Evolutionary conservation across 164 flowering plant genomes (phyloP).

Genomic region (Dillenia suffruticosa): DNA sequence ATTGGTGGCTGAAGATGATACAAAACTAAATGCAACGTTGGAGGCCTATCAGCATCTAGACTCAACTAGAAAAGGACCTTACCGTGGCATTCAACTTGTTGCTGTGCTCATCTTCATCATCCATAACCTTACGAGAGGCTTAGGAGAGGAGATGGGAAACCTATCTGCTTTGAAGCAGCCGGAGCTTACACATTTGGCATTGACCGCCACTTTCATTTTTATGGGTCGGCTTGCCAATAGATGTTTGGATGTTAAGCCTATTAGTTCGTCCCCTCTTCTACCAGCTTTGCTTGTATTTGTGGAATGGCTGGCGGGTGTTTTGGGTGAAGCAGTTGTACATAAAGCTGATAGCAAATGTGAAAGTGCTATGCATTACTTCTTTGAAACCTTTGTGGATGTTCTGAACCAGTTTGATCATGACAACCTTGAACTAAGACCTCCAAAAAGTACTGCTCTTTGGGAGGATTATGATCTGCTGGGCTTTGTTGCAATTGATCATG

Average conservation of each 20-base stretch:
- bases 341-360: conserved; percentile 32
- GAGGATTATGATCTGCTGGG: conserved; percentile 79
- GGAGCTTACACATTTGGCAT: conserved; percentile 28
- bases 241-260: conserved; percentile 28
- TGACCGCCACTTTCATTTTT: conserved; percentile 39
- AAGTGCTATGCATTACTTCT: conserved; percentile 49
- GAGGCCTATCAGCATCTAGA: conserved; percentile 53
- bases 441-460: conserved; percentile 54
- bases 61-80: conserved; percentile 53
- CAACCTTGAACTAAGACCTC: conserved; percentile 10
- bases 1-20: conserved; percentile 49
- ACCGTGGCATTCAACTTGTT: conserved; percentile 61
- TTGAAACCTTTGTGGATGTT: conserved; percentile 38
- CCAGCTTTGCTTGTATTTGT: conserved; percentile 63
- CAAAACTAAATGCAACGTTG: conserved; percentile 30
- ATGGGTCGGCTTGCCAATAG: conserved; percentile 62
- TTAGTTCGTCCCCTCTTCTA: conserved; percentile 44
- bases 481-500: conserved; percentile 43
- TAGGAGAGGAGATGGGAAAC: conserved; percentile 11
- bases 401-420: conserved; percentile 31
- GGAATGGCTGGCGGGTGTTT: conserved; percentile 50
- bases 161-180: conserved; percentile 20
- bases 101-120: conserved; percentile 51
- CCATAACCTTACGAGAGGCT: conserved; percentile 22
- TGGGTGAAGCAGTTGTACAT: conserved; percentile 24